Conservation (phyloP, 2,329 filamentous ascomycete species). For the Botrytis byssoidea region DNA sequence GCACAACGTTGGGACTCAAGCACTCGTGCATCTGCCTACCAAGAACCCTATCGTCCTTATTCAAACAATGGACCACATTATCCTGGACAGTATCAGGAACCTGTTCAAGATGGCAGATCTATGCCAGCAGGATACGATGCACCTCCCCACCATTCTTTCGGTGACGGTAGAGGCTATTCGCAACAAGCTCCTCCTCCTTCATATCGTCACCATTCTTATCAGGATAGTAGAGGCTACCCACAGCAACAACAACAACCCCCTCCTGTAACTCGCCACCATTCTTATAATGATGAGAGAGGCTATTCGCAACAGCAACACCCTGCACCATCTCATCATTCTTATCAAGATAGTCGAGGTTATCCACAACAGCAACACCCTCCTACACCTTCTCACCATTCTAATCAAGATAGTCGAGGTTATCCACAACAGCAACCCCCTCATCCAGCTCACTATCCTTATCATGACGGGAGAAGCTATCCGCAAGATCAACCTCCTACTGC, state of each 20-base stretch:
- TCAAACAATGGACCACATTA: background rate
- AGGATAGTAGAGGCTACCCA: background rate
- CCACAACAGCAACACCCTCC: background rate
- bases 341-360: conserved; percentile 12
- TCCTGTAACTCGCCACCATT: background rate
- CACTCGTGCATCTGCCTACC: background rate
- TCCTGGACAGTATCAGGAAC: background rate
- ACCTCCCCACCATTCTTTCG: background rate
- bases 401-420: conserved; percentile 1
- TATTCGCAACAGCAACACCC: background rate
- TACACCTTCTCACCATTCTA: no score
- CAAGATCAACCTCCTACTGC: background rate
- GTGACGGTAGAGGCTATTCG: conserved; percentile 32
- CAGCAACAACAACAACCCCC: background rate
- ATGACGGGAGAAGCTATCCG: background rate
- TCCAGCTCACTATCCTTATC: no score
- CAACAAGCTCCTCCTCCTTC: background rate
- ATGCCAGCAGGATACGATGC: background rate
- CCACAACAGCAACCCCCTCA: background rate
- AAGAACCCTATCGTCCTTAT: background rate
- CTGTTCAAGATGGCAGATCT: background rate
- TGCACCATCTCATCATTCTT: background rate
- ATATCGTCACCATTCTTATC: background rate
- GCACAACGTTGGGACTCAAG: background rate
- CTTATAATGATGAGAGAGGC: background rate